phyloP scores from a whole-genome alignment of 108 stramenopile genomes.

The Cyclotella cryptica region DNA sequence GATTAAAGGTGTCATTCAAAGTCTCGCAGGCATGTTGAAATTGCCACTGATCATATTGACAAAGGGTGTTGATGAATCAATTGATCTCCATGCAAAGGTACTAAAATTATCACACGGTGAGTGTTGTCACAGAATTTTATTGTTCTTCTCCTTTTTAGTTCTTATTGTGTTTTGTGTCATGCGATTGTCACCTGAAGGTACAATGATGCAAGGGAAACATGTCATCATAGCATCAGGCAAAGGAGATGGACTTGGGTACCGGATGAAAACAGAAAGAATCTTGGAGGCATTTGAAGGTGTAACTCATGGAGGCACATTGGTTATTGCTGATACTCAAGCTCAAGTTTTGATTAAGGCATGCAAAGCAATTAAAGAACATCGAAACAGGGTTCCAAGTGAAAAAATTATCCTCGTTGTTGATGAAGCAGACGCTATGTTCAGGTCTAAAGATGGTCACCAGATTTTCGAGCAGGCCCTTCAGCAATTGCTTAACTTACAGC shows the following conservation, averaged over 20 bases:
- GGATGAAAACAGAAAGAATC: slow-evolving; percentile 19
- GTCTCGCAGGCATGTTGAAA: slow-evolving; percentile 22
- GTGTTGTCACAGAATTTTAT: background rate
- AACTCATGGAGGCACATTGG: slow-evolving; percentile 38
- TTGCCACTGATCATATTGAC: slow-evolving; percentile 40
- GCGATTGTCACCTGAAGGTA: slow-evolving; percentile 9
- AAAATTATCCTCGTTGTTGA: slow-evolving; percentile 39
- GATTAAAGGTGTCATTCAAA: slow-evolving; percentile 42
- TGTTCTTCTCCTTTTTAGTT: background rate
- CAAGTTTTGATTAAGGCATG: slow-evolving; percentile 30
- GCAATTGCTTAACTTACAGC: slow-evolving; percentile 21
- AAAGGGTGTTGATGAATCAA: slow-evolving; percentile 31
- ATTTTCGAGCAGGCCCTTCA: slow-evolving; percentile 32
- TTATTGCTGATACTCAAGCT: slow-evolving; percentile 41
- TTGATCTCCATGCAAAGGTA: slow-evolving; percentile 33
- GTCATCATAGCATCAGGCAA: slow-evolving; percentile 22
- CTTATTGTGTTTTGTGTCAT: too few species aligned
- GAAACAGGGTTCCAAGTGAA: slow-evolving; percentile 16
- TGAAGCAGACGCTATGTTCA: slow-evolving; percentile 44
- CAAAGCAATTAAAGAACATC: slow-evolving; percentile 31
- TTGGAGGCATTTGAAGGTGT: slow-evolving; percentile 18
- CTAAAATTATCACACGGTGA: background rate
- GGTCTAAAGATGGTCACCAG: slow-evolving; percentile 22
- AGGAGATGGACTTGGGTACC: slow-evolving; percentile 8
- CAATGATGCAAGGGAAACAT: slow-evolving; percentile 11